Evolutionary conservation across 208 protist genomes (phyloP), one percentile per base, ranked within the genome.

Genomic region (Acanthamoeba triangularis): DNA sequence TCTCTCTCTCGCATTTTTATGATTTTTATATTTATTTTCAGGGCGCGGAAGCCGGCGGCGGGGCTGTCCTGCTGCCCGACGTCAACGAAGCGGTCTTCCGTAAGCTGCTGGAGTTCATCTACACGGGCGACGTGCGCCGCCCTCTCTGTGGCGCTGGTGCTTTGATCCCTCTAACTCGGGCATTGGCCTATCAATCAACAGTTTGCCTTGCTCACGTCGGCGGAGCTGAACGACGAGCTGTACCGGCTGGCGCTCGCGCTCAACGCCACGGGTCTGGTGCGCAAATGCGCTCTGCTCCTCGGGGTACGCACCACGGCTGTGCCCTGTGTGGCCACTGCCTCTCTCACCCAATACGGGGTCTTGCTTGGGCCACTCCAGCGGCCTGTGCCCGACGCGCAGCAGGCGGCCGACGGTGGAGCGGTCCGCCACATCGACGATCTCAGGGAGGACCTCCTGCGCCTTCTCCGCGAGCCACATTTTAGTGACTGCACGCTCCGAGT

Each of bases 111-210:
- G 74, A 84, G 41, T 84, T 84, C 23, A 54, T 54, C 8, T 84
- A 84, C 74, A 84, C 74, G 6, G 44, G 33, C 33, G 74, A 84
- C 25, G 74, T 84, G n/a, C 41, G 65, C 37, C 72, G 25, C 72
- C 35, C 2, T 20, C 35, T 18, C 72, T 25, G 13, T 44, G 35
- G 11, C 3, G n/a, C 18, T 37, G n/a, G 13, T 23, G 5, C 20
- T 59, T 4, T 23, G 13, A 14, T 59, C 52, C 2, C 52, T 59
- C 52, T 59, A 14, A 23, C 52, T 13, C 52, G 10, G 14, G 14
- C 61, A 7, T 80, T 30, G n/a, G 18, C 6, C 8, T 3, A 13
- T 74, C 72, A 69, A 80, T 74, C 52, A 14, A 59, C 52, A 59
- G 65, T 74, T 35, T 35, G 33, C 23, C 0, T 14, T 35, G 65